Evolutionary conservation across 2,329 filamentous ascomycete species (phyloP).

Genomic region (Calonectria crousiana): DNA sequence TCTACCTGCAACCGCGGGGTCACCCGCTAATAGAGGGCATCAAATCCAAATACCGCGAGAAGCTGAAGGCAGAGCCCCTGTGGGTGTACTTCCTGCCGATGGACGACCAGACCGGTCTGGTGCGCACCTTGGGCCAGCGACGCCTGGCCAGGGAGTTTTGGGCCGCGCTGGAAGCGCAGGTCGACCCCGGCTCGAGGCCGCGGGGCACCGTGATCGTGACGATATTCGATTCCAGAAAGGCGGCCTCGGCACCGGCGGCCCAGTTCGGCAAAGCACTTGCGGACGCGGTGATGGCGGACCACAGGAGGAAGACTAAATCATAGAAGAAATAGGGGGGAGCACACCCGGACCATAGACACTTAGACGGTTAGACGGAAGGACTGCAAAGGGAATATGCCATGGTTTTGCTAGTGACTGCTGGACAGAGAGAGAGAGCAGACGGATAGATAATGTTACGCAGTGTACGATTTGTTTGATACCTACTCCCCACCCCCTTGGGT

Average conservation of each 20-base stretch:
- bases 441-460: neutral
- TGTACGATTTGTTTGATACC: constrained; percentile 2
- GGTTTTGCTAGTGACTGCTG: neutral
- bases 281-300: constrained; percentile 32
- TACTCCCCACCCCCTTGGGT: neutral
- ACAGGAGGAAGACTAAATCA: constrained; percentile 10
- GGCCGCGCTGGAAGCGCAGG: constrained; percentile 42
- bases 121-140: constrained; percentile 41
- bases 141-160: constrained; percentile 46
- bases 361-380: neutral
- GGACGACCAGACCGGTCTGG: constrained; percentile 35
- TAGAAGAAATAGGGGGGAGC: neutral
- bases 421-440: neutral
- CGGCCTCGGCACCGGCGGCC: constrained; percentile 36
- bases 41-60: constrained; percentile 45
- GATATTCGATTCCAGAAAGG: constrained; percentile 29
- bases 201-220: constrained; percentile 36
- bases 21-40: constrained; percentile 47
- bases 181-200: constrained; percentile 35
- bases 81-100: constrained; percentile 46
- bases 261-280: constrained; percentile 39
- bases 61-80: constrained; percentile 44
- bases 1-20: constrained; percentile 48
- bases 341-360: neutral
- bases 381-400: neutral